These are phyloP conservation scores for Boletus rubropictus DNA, from an alignment of 768 basidiomycete species.

Conservation along the genomic window DNA sequence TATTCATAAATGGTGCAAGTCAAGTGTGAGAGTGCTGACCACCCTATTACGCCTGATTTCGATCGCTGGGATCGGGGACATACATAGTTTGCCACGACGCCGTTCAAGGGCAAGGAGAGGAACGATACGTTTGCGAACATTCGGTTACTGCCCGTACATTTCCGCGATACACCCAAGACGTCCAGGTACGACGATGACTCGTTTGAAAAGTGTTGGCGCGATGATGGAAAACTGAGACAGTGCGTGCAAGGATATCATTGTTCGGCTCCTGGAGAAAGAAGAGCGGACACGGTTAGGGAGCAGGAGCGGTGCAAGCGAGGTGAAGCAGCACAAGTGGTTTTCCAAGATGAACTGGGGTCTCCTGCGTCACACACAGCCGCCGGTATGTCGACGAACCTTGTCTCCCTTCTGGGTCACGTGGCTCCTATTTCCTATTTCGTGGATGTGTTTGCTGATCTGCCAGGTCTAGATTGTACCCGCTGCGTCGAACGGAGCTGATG, in stretches of 20 bases:
- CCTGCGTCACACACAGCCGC: conserved; percentile 85
- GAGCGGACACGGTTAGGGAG: conserved; percentile 86
- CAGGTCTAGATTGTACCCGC: conserved; percentile 70
- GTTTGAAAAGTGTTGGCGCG: neutral
- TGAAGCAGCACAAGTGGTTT: conserved; percentile 99
- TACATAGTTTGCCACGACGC: conserved; percentile 90
- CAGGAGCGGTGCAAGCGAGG: conserved; percentile 93
- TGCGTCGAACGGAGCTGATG: conserved; percentile 68
- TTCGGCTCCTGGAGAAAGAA: conserved; percentile 85
- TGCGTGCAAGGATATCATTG: conserved; percentile 82
- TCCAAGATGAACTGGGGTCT: conserved; percentile 94
- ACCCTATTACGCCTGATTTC: conserved; percentile 25
- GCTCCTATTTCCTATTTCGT: conserved; percentile 7
- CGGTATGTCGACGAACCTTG: conserved; percentile 48
- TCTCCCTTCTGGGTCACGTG: conserved; percentile 7
- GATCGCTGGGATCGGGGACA: conserved; percentile 14
- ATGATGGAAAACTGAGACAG: conserved; percentile 37
- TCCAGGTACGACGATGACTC: conserved; percentile 48
- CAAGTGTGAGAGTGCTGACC: conserved; percentile 26
- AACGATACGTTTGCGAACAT: conserved; percentile 97
- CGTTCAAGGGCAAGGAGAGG: conserved; percentile 94
- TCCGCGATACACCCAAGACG: conserved; percentile 80
- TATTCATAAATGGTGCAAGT: conserved; percentile 19
- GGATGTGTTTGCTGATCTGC: conserved; percentile 18
- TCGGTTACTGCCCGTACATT: conserved; percentile 76